phyloP scores from a whole-genome alignment of 306 rosid species.

The Geum urbanum region DNA sequence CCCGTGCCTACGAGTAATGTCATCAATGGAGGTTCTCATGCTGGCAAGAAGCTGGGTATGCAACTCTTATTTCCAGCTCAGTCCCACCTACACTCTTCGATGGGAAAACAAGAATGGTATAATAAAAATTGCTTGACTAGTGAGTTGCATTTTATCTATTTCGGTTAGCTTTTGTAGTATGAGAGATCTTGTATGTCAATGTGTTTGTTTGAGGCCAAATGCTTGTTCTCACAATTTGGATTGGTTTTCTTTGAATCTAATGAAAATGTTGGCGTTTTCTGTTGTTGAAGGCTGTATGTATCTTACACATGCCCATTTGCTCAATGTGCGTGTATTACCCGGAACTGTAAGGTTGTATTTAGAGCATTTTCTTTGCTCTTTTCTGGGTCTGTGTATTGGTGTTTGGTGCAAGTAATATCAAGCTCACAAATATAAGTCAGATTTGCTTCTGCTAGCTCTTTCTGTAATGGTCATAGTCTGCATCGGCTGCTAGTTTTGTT shows the following conservation, averaged over 20 bases:
- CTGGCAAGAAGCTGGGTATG: slow-evolving; percentile 58
- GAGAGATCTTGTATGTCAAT: neutral
- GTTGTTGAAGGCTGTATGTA: slow-evolving; percentile 65
- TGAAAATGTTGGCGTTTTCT: neutral
- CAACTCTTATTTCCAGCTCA: slow-evolving; percentile 54
- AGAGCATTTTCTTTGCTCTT: neutral
- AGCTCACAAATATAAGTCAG: slow-evolving; percentile 4
- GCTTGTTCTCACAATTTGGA: neutral
- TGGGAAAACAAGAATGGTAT: slow-evolving; percentile 67
- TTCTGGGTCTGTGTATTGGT: slow-evolving; percentile 24
- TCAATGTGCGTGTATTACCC: slow-evolving; percentile 74
- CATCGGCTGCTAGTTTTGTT: neutral
- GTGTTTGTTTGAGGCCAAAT: slow-evolving; percentile 8
- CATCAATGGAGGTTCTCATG: slow-evolving; percentile 82
- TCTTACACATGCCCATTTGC: slow-evolving; percentile 79
- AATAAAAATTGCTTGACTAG: neutral
- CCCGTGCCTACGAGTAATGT: slow-evolving; percentile 80
- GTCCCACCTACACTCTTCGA: slow-evolving; percentile 67
- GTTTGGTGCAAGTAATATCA: slow-evolving; percentile 23
- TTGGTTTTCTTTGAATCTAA: slow-evolving; percentile 20
- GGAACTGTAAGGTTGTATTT: slow-evolving; percentile 65
- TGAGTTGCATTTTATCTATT: neutral
- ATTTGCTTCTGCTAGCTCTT: neutral
- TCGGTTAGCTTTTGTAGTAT: neutral
- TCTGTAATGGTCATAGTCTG: slow-evolving; percentile 11